phyloP scores from a whole-genome alignment of 2,329 filamentous ascomycete genomes.

The Fusarium nelsonii region DNA sequence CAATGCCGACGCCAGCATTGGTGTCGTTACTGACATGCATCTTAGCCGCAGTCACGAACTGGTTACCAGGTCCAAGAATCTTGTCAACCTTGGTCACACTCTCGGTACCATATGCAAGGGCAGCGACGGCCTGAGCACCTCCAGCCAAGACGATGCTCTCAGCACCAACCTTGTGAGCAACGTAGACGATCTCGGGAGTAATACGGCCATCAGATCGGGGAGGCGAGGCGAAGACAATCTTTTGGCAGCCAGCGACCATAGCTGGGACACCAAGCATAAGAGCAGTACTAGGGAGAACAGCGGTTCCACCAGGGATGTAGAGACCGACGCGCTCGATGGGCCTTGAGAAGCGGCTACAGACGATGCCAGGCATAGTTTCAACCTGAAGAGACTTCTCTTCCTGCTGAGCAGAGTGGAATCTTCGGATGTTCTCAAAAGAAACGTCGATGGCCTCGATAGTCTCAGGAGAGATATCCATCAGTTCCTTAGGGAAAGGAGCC shows the following conservation, averaged over 20 bases:
- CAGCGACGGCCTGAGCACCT: conserved; percentile 94
- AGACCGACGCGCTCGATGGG: conserved; percentile 96
- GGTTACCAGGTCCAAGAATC: conserved; percentile 96
- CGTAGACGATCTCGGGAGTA: conserved; percentile 97
- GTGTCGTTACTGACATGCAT: conserved; percentile 99
- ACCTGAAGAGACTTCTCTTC: conserved; percentile 85
- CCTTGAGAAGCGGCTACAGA: conserved; percentile 91
- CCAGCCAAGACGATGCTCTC: conserved; percentile 96
- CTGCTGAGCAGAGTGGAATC: conserved; percentile 92
- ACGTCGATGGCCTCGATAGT: conserved; percentile 93
- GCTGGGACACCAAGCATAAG: conserved; percentile 98
- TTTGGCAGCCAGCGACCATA: conserved; percentile 96
- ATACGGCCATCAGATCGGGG: conserved; percentile 89
- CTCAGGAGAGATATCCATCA: conserved; percentile 88
- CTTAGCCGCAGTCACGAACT: conserved; percentile 98
- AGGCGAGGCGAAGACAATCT: conserved; percentile 92
- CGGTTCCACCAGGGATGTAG: conserved; percentile 95
- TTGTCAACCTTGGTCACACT: conserved; percentile 97
- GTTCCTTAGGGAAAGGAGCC: conserved; percentile 84
- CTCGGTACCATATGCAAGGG: conserved; percentile 97
- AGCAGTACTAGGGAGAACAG: conserved; percentile 95
- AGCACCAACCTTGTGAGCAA: conserved; percentile 95
- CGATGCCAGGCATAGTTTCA: conserved; percentile 97
- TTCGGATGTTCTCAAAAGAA: conserved; percentile 93
- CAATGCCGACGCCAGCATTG: conserved; percentile 92